phyloP scores from a whole-genome alignment of 176 grass and related monocot genomes.

The Oryza longistaminata region DNA sequence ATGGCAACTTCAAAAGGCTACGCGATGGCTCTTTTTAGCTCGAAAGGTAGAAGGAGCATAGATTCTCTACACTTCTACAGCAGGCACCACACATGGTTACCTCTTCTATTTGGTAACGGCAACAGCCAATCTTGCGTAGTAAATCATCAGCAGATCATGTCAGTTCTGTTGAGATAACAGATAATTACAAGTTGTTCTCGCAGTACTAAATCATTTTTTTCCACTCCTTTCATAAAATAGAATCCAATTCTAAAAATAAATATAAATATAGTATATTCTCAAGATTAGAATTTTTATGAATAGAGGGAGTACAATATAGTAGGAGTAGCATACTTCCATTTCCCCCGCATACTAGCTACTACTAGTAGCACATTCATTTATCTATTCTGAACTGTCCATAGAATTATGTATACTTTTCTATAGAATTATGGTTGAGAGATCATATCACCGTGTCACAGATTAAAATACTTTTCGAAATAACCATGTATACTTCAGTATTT shows the following conservation, averaged over 20 bases:
- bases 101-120: neutral
- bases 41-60: slow-evolving; percentile 23
- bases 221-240: no score
- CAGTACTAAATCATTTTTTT: no score
- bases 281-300: no score
- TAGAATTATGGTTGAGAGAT: neutral
- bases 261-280: no score
- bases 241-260: no score
- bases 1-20: slow-evolving; percentile 44
- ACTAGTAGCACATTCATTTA: neutral
- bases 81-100: neutral
- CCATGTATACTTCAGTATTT: neutral
- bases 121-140: neutral
- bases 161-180: neutral
- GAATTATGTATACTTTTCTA: no score
- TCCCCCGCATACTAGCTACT: no score
- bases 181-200: neutral
- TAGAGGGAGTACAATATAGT: no score
- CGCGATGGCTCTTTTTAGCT: slow-evolving; percentile 27
- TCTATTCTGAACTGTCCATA: no score
- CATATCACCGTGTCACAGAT: neutral
- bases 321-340: no score
- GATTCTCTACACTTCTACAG: slow-evolving; percentile 44
- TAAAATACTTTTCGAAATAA: neutral
- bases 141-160: neutral